A percentile compares a stretch with the other conserved stretches of the same genome.
Conservation (phyloP, 2,329 filamentous ascomycete genomes). For the Colletotrichum scovillei region DNA sequence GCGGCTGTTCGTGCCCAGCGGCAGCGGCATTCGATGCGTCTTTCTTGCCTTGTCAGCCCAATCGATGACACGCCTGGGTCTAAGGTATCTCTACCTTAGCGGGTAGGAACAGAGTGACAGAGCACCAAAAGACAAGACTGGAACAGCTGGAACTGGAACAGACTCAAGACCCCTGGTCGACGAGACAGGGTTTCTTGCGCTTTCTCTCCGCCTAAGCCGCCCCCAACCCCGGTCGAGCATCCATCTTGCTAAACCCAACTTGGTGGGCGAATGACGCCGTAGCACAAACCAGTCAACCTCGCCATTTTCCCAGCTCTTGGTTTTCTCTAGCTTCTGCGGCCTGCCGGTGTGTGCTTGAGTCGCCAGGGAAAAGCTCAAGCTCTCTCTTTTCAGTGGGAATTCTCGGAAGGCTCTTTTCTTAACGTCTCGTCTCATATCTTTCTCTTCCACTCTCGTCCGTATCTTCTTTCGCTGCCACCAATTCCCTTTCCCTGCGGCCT, state of each 20-base stretch:
- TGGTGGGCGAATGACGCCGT: conserved; percentile 32
- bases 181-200: conserved; percentile 2
- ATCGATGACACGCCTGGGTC: conserved; percentile 28
- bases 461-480: background rate
- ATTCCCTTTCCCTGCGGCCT: background rate
- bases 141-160: conserved; percentile 9
- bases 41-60: conserved; percentile 26
- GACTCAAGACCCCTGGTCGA: conserved; percentile 18
- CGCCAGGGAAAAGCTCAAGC: conserved; percentile 37
- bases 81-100: background rate
- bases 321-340: background rate
- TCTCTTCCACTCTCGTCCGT: background rate
- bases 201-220: conserved; percentile 22
- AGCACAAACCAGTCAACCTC: conserved; percentile 36
- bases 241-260: conserved; percentile 28
- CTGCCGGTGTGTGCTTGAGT: conserved; percentile 36
- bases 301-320: conserved; percentile 28
- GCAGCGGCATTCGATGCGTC: background rate
- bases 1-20: conserved; percentile 32
- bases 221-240: conserved; percentile 24
- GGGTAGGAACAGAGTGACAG: conserved; percentile 4
- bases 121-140: too few species aligned
- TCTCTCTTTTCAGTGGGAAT: background rate
- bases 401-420: background rate
- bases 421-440: background rate